Evolutionary conservation across 495 filamentous ascomycete genomes (phyloP), one percentile per base, ranked within the genome.

Genomic region (Hypomontagnella submonticulosa): DNA sequence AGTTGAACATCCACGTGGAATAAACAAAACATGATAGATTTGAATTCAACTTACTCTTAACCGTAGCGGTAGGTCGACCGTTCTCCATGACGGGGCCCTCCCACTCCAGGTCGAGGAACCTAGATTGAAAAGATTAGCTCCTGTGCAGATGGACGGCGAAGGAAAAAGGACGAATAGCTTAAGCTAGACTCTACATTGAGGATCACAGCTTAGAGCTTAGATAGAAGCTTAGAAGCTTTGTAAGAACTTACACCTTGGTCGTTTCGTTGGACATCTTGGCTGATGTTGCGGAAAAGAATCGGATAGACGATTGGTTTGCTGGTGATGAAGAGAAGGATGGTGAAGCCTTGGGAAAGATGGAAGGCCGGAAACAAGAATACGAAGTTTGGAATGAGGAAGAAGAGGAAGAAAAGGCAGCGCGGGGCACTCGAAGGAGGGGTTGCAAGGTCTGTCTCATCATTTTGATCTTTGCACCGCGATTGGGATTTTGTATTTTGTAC

Each of bases 251-350:
- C 63, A 71, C 69, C 49, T 62, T 60, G 61, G 53, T 51, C 32
- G 76, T 81, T 76, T 89, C 83, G 78, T 86, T 81, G 62, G 81
- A 75, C 90, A 92, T 92, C 75, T 77, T 83, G 75, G 83, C 76
- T 70, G 85, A 70, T 63, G 88, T 84, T 73, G 87, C 78, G 71
- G 84, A 83, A 77, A 91, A 92, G 67, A 78, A 79, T 75, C 86
- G 72, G 43, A 61, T 23, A 36, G 59, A 57, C 16, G 57, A 56
- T 60, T 70, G 62, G 37, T 3, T 63, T 69, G 60, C 6, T 60
- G 44, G 41, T 50, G 65, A 40, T 46, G 49, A 54, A 63, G 50
- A 46, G 36, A 55, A 61, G 9, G 48, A 36, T 36, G 61, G 52
- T 49, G 66, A 69, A 54, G 51, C 55, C 43, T 56, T 69, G n/a